phyloP scores from a whole-genome alignment of 345 rosid species.

The Pugionium cornutum region DNA sequence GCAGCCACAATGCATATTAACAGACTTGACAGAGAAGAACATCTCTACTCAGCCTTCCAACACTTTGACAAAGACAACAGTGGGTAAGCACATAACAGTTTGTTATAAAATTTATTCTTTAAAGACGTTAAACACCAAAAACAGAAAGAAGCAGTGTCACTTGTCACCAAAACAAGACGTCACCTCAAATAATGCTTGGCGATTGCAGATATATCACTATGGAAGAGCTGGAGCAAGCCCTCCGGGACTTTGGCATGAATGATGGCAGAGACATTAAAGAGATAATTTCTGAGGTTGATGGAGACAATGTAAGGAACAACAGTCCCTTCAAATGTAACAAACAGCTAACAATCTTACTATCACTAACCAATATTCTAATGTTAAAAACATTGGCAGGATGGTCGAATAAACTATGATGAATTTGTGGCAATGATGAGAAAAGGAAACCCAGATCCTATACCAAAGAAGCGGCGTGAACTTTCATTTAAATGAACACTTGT shows the following conservation, averaged over 20 bases:
- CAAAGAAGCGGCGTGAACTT: conserved; percentile 83
- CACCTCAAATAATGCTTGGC: conserved; percentile 20
- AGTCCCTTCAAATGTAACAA: conserved; percentile 14
- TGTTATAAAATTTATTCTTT: neutral
- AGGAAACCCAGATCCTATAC: conserved; percentile 81
- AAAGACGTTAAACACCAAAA: neutral
- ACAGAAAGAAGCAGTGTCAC: neutral
- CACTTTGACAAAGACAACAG: conserved; percentile 54
- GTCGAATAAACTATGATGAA: conserved; percentile 87
- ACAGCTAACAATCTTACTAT: conserved; percentile 7
- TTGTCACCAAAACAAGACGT: neutral
- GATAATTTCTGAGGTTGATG: conserved; percentile 57
- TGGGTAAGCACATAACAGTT: conserved; percentile 47
- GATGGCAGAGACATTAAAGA: conserved; percentile 64
- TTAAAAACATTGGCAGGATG: conserved; percentile 55
- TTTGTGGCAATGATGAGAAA: conserved; percentile 98
- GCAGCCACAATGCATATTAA: conserved; percentile 68
- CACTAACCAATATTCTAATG: conserved; percentile 16
- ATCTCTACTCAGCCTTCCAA: conserved; percentile 72
- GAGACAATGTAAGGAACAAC: conserved; percentile 54
- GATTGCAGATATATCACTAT: conserved; percentile 52
- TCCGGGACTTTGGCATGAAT: conserved; percentile 54
- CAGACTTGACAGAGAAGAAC: conserved; percentile 72
- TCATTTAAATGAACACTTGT: conserved; percentile 36
- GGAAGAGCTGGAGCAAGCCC: conserved; percentile 67